These are phyloP conservation scores for Entomortierella beljakovae DNA, from an alignment of 192 early-diverging fungal species.

Conservation along the genomic window DNA sequence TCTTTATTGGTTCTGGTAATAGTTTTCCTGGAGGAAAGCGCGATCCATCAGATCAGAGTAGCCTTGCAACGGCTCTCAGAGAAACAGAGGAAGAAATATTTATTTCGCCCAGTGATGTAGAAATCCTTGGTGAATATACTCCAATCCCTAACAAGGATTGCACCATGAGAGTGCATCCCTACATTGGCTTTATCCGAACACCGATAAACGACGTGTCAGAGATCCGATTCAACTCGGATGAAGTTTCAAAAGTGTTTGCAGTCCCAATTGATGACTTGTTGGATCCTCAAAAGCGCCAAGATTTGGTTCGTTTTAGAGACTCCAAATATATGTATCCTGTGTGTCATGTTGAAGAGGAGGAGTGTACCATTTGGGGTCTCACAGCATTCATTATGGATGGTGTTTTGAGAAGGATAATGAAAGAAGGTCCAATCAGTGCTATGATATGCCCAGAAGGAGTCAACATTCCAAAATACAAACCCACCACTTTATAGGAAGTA, in stretches of 20 bases:
- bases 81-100: conserved; percentile 89
- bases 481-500: too few species aligned
- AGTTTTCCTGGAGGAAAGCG: conserved; percentile 82
- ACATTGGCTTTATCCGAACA: conserved; percentile 64
- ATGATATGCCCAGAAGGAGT: conserved; percentile 36
- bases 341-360: conserved; percentile 60
- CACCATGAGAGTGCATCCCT: conserved; percentile 69
- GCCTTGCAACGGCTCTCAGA: conserved; percentile 77
- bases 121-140: conserved; percentile 71
- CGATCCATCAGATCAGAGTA: conserved; percentile 67
- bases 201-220: conserved; percentile 53
- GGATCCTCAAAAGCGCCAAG: conserved; percentile 52
- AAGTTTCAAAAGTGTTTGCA: conserved; percentile 78
- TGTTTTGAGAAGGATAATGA: conserved; percentile 41
- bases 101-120: conserved; percentile 56
- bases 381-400: conserved; percentile 84
- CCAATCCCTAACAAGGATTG: conserved; percentile 70
- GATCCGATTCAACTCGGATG: conserved; percentile 67
- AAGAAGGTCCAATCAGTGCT: conserved; percentile 27
- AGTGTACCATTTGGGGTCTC: conserved; percentile 72
- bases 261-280: conserved; percentile 77
- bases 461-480: conserved; percentile 33
- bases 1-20: conserved; percentile 8
- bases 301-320: conserved; percentile 64
- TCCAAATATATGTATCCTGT: conserved; percentile 65